Evolutionary conservation across 2,329 filamentous ascomycete species (phyloP).

Genomic region (Mycosphaerella sp.): DNA sequence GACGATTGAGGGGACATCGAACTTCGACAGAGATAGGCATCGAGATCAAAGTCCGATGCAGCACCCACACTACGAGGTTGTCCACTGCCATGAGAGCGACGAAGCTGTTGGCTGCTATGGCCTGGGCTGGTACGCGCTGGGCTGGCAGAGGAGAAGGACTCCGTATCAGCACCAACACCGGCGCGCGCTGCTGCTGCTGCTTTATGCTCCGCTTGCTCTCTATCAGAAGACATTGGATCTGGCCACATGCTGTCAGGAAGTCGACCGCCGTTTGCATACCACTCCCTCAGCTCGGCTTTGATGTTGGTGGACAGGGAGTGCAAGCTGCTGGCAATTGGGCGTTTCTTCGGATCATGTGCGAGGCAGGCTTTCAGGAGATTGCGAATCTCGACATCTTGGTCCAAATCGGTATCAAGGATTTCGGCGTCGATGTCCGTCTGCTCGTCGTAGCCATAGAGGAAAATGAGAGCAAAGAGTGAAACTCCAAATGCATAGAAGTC

Average conservation of each 20-base stretch:
- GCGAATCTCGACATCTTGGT: background rate
- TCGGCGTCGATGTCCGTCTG: slow-evolving; percentile 2
- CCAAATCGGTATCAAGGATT: background rate
- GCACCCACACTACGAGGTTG: background rate
- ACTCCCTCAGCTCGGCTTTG: slow-evolving; percentile 7
- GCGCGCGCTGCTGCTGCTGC: background rate
- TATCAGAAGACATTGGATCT: slow-evolving; percentile 1
- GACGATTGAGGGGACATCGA: too few relatives aligned
- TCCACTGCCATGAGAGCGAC: background rate
- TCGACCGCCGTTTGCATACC: slow-evolving; percentile 4
- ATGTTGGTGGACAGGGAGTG: background rate
- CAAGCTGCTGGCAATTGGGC: background rate
- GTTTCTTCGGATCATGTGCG: background rate
- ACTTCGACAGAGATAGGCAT: background rate
- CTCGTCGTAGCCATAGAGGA: background rate
- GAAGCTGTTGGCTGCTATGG: background rate
- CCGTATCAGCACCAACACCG: too few relatives aligned
- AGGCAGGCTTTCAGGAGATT: slow-evolving; percentile 8
- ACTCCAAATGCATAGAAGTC: slow-evolving; percentile 27
- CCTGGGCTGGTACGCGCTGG: background rate
- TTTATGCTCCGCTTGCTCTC: background rate
- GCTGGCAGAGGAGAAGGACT: too few relatives aligned
- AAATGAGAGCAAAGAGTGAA: slow-evolving; percentile 22
- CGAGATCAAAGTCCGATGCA: background rate
- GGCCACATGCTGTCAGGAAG: slow-evolving; percentile 6